phyloP scores from a whole-genome alignment of 2,329 filamentous ascomycete genomes.

The Tetracladium maxilliforme region DNA sequence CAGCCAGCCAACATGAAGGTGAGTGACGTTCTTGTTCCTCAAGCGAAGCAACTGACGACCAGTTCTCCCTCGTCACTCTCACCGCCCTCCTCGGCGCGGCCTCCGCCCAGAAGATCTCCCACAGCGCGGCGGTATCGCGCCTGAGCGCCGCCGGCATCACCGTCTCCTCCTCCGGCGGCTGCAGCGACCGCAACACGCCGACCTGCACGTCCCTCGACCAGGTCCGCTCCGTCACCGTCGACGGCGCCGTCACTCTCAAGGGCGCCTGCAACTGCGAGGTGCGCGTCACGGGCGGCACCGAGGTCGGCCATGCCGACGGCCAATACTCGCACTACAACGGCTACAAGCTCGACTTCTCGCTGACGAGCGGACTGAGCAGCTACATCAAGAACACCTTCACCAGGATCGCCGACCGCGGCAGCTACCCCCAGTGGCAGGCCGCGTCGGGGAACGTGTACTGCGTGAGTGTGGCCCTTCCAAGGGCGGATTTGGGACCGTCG shows the following conservation, averaged over 20 bases:
- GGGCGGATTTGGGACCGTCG: too few species aligned
- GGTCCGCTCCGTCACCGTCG: conserved; percentile 9
- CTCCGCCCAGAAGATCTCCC: conserved; percentile 8
- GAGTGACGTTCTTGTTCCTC: too few species aligned
- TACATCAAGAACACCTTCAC: conserved; percentile 10
- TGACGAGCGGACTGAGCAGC: conserved; percentile 6
- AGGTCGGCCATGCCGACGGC: conserved; percentile 10
- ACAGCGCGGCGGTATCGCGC: conserved; percentile 7
- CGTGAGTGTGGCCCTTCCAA: too few species aligned
- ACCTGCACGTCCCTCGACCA: conserved; percentile 11
- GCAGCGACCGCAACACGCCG: conserved; percentile 6
- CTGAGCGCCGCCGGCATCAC: conserved; percentile 10
- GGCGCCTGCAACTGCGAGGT: conserved; percentile 10
- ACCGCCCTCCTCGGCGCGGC: too few species aligned
- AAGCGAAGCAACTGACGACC: too few species aligned
- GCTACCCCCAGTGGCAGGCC: conserved; percentile 10
- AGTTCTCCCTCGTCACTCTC: too few species aligned
- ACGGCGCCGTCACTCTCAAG: conserved; percentile 11
- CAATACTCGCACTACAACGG: conserved; percentile 9
- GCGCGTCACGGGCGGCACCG: conserved; percentile 10
- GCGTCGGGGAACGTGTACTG: conserved; percentile 11
- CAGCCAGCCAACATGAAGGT: too few species aligned
- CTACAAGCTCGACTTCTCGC: conserved; percentile 11
- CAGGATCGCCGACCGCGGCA: conserved; percentile 7
- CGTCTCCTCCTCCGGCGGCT: conserved; percentile 8